These are phyloP conservation scores for Alternaria ventricosa DNA, from an alignment of 2,329 filamentous ascomycete species.

Conservation along the genomic window DNA sequence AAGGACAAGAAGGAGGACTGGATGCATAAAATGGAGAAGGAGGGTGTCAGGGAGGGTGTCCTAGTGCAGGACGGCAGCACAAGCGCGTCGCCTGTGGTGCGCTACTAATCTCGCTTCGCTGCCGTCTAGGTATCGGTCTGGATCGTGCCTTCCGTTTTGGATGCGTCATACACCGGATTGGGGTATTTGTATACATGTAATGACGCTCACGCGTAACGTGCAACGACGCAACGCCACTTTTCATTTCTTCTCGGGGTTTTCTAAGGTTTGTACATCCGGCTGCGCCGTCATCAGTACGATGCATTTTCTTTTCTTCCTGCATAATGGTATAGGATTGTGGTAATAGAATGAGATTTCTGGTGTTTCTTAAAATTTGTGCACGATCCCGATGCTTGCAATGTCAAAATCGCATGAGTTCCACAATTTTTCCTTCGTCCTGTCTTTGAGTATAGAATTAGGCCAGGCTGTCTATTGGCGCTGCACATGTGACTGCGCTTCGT, in stretches of 20 bases:
- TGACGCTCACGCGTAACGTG: constrained; percentile 27
- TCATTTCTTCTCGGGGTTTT: neutral
- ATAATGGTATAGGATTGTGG: neutral
- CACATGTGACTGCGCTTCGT: neutral
- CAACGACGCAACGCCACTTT: constrained; percentile 6
- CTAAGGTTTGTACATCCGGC: constrained; percentile 2
- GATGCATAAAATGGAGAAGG: constrained; percentile 52
- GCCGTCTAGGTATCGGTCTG: neutral
- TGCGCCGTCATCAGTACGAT: neutral
- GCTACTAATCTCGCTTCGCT: constrained; percentile 33
- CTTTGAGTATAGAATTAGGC: neutral
- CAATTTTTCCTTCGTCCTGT: neutral
- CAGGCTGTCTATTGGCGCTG: neutral
- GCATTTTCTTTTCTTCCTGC: neutral
- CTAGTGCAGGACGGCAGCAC: constrained; percentile 40
- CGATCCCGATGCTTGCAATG: neutral
- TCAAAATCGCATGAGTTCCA: neutral
- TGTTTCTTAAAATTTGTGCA: neutral
- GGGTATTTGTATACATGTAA: constrained; percentile 4
- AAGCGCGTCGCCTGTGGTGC: constrained; percentile 37
- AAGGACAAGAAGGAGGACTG: constrained; percentile 49
- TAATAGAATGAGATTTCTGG: neutral
- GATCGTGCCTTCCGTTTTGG: neutral
- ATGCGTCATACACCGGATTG: neutral
- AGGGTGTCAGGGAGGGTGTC: constrained; percentile 51